Evolutionary conservation across 306 rosid species (phyloP), one percentile per base, ranked within the genome.

Genomic region (Vigna trinervia): DNA sequence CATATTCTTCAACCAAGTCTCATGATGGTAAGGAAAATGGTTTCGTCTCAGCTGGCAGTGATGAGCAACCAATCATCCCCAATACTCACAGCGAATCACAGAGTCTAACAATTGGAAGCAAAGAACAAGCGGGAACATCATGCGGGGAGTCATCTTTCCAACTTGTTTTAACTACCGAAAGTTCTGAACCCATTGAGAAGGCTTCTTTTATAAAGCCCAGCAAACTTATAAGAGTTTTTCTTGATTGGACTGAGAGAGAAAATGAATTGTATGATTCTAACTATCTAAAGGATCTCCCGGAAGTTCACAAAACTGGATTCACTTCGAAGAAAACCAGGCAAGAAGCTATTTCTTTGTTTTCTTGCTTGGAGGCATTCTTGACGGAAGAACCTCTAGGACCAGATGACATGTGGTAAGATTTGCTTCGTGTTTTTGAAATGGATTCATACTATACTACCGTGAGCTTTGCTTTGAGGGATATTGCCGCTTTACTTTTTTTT

Each of bases 331-430:
- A 92, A 87, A 96, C 98, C 74, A 83, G 83, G 78, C 99, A 86
- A 85, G 99, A 96, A 84, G 91, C 99, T 47, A 86, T 91, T 70
- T 96, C 99, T 79, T 89, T 96, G 80, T 96, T 96, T 86, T 88
- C 97, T 51, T 92, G 99, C 93, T 84, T 96, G 89, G 99, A 96
- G 81, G 97, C 98, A 19, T 96, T 96, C 89, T 80, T 96, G 81
- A 92, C 91, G 47, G 98, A 93, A 89, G 99, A 96, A 83, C 99
- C 99, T 89, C 80, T 96, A 43, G 98, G 99, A 39, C 98, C 98
- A 23, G 97, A 91, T 63, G 99, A 96, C 85, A 96, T 96, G 99
- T 96, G 99, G 99, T 96, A 90, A 81, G 79, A 51, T 52, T 36
- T 77, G 56, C 70, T 78, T 36, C 12, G 39, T 60, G 63, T 69